A percentile compares a stretch with the other conserved stretches of the same genome.
Evolutionary conservation across 768 basidiomycete genomes (phyloP).

Genomic region (Panaeolus papilionaceus): DNA sequence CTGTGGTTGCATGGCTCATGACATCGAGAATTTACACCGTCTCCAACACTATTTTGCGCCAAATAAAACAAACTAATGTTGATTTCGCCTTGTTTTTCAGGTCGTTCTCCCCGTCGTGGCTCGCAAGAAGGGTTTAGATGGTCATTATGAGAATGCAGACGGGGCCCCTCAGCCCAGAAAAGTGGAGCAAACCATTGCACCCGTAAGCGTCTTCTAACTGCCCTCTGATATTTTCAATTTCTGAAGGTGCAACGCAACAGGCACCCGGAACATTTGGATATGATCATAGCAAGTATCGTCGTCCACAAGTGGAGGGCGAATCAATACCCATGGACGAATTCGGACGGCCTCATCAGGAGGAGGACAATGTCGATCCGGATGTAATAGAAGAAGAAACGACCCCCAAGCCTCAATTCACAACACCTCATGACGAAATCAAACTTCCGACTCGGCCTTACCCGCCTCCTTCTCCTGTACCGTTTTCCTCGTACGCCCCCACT

Average conservation of each 20-base stretch:
- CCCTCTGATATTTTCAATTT: slow-evolving; percentile 12
- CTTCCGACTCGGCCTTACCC: slow-evolving; percentile 39
- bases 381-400: slow-evolving; percentile 26
- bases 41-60: neutral
- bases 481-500: slow-evolving; percentile 56
- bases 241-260: slow-evolving; percentile 18
- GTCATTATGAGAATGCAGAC: slow-evolving; percentile 69
- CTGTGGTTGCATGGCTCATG: neutral
- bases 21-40: neutral
- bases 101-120: slow-evolving; percentile 87
- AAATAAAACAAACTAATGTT: neutral
- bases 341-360: slow-evolving; percentile 40
- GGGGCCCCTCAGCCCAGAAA: slow-evolving; percentile 70
- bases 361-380: slow-evolving; percentile 20
- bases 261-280: slow-evolving; percentile 84
- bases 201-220: slow-evolving; percentile 50
- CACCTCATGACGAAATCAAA: slow-evolving; percentile 32
- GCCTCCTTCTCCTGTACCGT: slow-evolving; percentile 62
- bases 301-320: slow-evolving; percentile 44
- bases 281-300: slow-evolving; percentile 70
- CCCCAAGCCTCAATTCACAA: slow-evolving; percentile 29
- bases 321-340: slow-evolving; percentile 69
- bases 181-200: slow-evolving; percentile 50
- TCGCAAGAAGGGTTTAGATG: slow-evolving; percentile 79
- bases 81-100: slow-evolving; percentile 38